Conservation (phyloP, 495 filamentous ascomycete species). For the Hypomontagnella submonticulosa region DNA sequence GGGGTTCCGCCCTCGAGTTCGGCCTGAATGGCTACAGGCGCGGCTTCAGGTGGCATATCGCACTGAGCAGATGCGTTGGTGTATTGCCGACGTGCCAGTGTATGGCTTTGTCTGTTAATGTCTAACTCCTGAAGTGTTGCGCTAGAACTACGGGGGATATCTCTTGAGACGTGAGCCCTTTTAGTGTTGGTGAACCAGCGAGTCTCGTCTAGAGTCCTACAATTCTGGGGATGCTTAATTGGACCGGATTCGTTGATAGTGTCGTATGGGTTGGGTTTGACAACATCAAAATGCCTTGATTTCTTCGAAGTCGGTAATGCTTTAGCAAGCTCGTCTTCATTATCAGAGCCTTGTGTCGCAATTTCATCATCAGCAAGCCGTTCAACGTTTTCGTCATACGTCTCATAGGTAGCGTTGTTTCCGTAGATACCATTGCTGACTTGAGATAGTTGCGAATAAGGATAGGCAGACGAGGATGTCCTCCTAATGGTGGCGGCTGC, state of each 20-base stretch:
- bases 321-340: neutral
- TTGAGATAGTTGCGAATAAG: neutral
- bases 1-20: neutral
- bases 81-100: neutral
- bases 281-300: neutral
- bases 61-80: constrained; percentile 17
- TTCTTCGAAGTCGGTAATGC: neutral
- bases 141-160: neutral
- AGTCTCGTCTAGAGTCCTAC: neutral
- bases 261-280: constrained; percentile 2
- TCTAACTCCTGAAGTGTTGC: neutral
- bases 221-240: neutral
- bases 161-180: neutral
- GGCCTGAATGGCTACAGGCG: neutral
- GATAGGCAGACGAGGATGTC: neutral
- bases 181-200: neutral
- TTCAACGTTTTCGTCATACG: neutral
- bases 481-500: neutral
- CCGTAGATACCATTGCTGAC: neutral
- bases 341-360: neutral
- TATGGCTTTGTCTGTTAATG: neutral
- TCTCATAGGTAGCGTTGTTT: neutral
- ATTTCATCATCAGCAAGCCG: constrained; percentile 2
- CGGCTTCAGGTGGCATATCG: neutral
- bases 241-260: neutral